Conservation (phyloP, 768 basidiomycete species). For the Auricularia cornea region DNA sequence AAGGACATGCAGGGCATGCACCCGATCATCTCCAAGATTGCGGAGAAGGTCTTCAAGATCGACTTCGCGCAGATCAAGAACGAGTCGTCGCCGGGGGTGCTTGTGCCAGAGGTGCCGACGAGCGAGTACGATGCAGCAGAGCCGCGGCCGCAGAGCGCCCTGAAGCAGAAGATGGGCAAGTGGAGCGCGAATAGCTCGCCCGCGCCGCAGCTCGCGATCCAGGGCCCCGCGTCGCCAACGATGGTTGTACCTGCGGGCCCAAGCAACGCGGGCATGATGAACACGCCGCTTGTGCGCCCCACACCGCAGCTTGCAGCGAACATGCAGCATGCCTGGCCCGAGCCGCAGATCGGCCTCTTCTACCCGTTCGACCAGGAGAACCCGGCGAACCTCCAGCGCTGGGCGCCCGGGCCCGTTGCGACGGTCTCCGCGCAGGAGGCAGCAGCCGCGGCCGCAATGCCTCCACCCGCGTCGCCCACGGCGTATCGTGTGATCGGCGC, state of each 20-base stretch:
- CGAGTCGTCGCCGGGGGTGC: constrained; percentile 33
- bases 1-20: constrained; percentile 73
- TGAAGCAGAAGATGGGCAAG: background rate
- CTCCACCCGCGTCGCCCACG: constrained; percentile 47
- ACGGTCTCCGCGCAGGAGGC: background rate
- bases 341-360: constrained; percentile 41
- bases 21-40: constrained; percentile 76
- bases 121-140: constrained; percentile 31
- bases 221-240: constrained; percentile 20
- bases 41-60: constrained; percentile 70
- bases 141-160: constrained; percentile 18
- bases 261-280: constrained; percentile 5
- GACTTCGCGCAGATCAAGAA: constrained; percentile 52
- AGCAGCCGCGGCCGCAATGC: constrained; percentile 1
- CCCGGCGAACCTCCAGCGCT: constrained; percentile 13
- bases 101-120: constrained; percentile 48
- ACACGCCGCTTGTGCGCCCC: background rate
- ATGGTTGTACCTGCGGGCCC: constrained; percentile 1
- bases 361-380: constrained; percentile 72
- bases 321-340: background rate
- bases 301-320: background rate
- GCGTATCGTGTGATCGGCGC: constrained; percentile 47
- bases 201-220: constrained; percentile 30
- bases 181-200: constrained; percentile 5
- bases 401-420: constrained; percentile 1